Evolutionary conservation across 1,139 yeast genomes (phyloP), one percentile per base, ranked within the genome.

Genomic region (Scheffersomyces cryptocercus): DNA sequence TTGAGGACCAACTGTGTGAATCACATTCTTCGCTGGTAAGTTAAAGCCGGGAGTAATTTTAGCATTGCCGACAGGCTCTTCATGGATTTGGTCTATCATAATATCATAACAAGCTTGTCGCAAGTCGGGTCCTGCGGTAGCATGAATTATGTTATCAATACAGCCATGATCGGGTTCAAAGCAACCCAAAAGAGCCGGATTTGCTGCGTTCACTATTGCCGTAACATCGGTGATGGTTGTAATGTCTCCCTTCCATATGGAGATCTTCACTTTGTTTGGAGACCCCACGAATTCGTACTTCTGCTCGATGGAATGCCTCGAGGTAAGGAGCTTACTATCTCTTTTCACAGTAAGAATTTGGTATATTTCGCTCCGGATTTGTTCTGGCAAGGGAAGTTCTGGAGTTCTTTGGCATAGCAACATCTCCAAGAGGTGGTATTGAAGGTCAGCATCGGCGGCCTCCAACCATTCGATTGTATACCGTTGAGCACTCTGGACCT

Each of bases 141-240:
- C 35, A 30, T 41, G 43, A 14, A 41, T 41, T 8, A 41, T 37
- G 29, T 41, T 41, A 33, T 41, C 43, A 12, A 41, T 41, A 26
- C 43, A 41, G 12, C 38, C 29, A 15, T 41, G 43, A 11, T 37
- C 40, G 2, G 43, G 43, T 13, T 30, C 34, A 14, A 41, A 41
- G 11, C 43, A 41, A 4, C 43, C 43, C 30, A 41, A 30, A 12
- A 41, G 38, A 9, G 29, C 35, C 2, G 40, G 16, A 16, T 41
- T 41, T 3, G 43, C 43, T 13, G 43, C 43, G 31, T 41, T 41
- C n/a, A 41, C 43, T 14, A 41, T 37, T 9, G 43, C 41, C 3
- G 40, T 33, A 26, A 41, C 31, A 28, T 29, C 41, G 4, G 38
- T 29, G 6, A 41, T 14, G 11, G 43, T 36, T 12, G 43, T 41